These are phyloP conservation scores for Aquilaria yunnanensis DNA, from an alignment of 345 rosid species.

Conservation along the genomic window DNA sequence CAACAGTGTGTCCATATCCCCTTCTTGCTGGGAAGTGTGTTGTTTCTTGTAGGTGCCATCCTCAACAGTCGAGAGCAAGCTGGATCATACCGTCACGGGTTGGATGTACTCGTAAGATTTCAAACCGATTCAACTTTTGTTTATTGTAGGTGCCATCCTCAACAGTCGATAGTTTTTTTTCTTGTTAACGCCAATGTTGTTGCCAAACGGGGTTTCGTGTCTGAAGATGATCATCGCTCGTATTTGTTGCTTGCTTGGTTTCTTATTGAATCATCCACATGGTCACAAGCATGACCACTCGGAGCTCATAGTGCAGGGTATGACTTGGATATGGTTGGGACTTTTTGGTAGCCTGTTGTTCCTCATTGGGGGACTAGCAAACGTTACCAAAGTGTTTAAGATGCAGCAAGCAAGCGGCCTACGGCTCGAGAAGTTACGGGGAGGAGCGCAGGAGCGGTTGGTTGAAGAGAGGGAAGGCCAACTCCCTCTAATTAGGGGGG, in stretches of 20 bases:
- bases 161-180: no score
- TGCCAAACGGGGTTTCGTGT: no score
- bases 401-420: conserved; percentile 46
- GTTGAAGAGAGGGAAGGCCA: conserved; percentile 48
- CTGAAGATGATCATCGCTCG: no score
- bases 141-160: background rate
- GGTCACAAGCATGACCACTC: no score
- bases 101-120: conserved; percentile 43
- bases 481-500: conserved; percentile 48
- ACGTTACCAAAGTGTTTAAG: conserved; percentile 69
- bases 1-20: conserved; percentile 71
- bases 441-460: conserved; percentile 65
- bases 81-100: conserved; percentile 31
- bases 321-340: conserved; percentile 52
- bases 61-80: conserved; percentile 49
- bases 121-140: background rate
- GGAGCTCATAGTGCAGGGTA: conserved; percentile 27
- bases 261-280: no score
- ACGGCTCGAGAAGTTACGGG: conserved; percentile 66
- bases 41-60: conserved; percentile 55
- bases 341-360: conserved; percentile 46
- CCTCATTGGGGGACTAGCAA: conserved; percentile 47
- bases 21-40: conserved; percentile 55
- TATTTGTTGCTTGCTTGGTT: no score
- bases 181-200: no score